Evolutionary conservation across 2,329 filamentous ascomycete species (phyloP), one percentile per base, ranked within the genome.

Genomic region (Neonectria sp.): DNA sequence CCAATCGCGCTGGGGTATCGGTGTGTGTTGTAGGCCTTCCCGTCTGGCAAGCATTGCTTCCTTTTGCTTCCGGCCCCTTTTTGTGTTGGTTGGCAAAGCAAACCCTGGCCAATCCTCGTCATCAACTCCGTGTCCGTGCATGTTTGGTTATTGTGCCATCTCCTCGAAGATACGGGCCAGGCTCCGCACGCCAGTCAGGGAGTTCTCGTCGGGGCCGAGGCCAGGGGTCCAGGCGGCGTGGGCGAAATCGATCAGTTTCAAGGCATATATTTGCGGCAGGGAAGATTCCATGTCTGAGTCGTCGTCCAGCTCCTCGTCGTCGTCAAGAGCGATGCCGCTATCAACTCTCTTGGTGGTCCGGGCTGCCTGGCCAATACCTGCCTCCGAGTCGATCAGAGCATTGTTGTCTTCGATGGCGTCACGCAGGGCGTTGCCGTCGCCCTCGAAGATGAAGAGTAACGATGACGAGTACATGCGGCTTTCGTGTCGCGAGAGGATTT

Each of bases 201-300:
- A 84, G 77, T 98, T 98, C 81, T 97, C 92, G 79, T 99, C 96
- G 0, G 93, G 92, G 0, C 95, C 95, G 75, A 92, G 82, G 1
- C 94, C 94, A 0, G 93, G 92, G 1, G 90, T 92, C 91, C 92
- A 98, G 56, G 86, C 83, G 12, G 96, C 96, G 81, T 99, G 96
- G 2, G 96, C 96, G 86, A 99, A 99, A 80, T 99, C 96, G 74
- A 99, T 99, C 70, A 99, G 86, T 78, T 95, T 96, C 56, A 98
- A 86, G 13, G 90, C 88, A 75, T 92, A 94, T 49, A 97, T 89
- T 74, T 91, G 91, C 0, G 92, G 92, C 12, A 84, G 68, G 17
- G 72, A 68, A 31, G 52, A 85, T 2, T 84, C 84, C 1, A 83
- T 80, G 45, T 80, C 79, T 13, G 89, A 86, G 2, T 91, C 88